Conservation (phyloP, 192 early-diverging fungal genomes). For the Backusella macrospora region DNA sequence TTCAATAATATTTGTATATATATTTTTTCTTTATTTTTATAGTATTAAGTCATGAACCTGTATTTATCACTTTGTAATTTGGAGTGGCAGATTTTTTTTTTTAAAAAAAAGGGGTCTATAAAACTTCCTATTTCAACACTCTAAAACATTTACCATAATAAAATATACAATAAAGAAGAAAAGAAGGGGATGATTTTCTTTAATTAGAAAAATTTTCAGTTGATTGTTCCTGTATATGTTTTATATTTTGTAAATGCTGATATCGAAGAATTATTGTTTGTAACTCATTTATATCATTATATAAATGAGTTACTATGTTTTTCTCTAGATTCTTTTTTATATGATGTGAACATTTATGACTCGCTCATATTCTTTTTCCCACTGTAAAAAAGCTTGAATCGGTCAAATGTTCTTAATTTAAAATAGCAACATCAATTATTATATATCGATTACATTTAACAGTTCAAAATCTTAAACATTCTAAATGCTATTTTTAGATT, state of each 20-base stretch:
- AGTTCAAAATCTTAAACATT: too few species aligned
- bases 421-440: background rate
- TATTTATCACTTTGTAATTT: background rate
- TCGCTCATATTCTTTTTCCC: background rate
- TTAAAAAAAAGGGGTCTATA: slow-evolving; percentile 1
- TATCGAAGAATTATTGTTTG: background rate
- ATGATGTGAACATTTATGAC: background rate
- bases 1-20: background rate
- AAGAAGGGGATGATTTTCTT: background rate
- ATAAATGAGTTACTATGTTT: background rate
- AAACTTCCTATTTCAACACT: background rate
- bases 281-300: too few species aligned
- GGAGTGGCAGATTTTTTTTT: background rate
- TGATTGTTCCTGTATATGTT: background rate
- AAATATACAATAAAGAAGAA: background rate
- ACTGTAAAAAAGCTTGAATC: background rate
- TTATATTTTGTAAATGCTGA: background rate
- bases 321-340: background rate
- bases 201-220: background rate
- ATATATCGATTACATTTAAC: background rate
- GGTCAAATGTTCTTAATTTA: background rate
- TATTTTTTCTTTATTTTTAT: background rate
- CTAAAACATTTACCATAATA: background rate
- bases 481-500: background rate
- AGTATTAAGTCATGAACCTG: background rate